A percentile compares a stretch with the other conserved stretches of the same genome.
These are phyloP conservation scores for Trichophyton equinum DNA, from an alignment of 2,329 filamentous ascomycete species.

Conservation along the genomic window DNA sequence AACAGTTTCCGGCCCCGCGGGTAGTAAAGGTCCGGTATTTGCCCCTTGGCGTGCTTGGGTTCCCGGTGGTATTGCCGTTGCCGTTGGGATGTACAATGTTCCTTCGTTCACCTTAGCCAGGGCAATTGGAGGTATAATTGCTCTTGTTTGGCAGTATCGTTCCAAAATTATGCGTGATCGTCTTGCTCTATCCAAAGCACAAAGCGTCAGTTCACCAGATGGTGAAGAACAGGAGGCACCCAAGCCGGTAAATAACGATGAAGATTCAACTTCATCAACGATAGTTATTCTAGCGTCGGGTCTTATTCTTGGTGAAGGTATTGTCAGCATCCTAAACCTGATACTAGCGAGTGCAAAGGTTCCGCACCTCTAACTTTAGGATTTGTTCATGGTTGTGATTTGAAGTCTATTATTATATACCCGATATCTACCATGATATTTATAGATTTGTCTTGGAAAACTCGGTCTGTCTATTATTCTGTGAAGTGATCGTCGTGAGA, in stretches of 20 bases:
- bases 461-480: too few relatives aligned
- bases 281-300: conserved; percentile 84
- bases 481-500: too few relatives aligned
- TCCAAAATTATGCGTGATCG: conserved; percentile 30
- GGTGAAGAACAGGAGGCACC: neutral
- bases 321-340: conserved; percentile 84
- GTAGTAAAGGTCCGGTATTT: conserved; percentile 22
- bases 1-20: conserved; percentile 15
- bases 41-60: conserved; percentile 58
- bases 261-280: conserved; percentile 39
- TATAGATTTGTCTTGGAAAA: neutral
- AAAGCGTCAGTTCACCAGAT: neutral
- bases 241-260: conserved; percentile 10
- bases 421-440: neutral
- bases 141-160: conserved; percentile 61
- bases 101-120: conserved; percentile 89
- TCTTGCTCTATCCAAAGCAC: conserved; percentile 6
- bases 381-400: neutral
- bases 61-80: conserved; percentile 89
- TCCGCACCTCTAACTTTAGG: conserved; percentile 48
- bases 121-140: conserved; percentile 63
- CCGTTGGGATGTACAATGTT: conserved; percentile 96
- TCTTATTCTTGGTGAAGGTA: conserved; percentile 81
- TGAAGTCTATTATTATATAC: neutral
- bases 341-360: conserved; percentile 64